Percentiles rank a stretch among this genome's conserved stretches.
Conservation (phyloP, 768 basidiomycete genomes). For the Pleurotus giganteus region DNA sequence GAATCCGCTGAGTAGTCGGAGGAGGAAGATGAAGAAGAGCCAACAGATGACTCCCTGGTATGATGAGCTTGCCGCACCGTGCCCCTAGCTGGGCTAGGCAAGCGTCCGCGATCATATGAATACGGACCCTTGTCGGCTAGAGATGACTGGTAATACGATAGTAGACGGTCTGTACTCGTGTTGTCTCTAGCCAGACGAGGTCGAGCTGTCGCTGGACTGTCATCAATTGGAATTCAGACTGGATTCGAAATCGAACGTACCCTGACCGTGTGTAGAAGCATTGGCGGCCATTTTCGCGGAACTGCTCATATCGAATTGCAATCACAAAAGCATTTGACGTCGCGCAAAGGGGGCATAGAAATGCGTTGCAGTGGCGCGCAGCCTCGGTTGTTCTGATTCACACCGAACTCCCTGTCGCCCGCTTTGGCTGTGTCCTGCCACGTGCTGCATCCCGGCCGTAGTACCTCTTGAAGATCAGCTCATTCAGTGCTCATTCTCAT, state of each 20-base stretch:
- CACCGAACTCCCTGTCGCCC: no score
- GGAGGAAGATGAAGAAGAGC: conserved; percentile 43
- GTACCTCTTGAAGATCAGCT: no score
- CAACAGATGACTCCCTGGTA: conserved; percentile 18
- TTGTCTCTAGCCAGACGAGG: conserved; percentile 26
- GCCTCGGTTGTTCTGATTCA: not conserved
- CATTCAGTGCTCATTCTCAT: no score
- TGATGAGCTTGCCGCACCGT: conserved; percentile 11
- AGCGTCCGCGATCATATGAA: conserved; percentile 10
- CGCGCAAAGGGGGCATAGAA: not conserved
- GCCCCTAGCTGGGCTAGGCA: conserved; percentile 9
- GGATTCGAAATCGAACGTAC: not conserved
- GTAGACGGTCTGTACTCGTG: conserved; percentile 34
- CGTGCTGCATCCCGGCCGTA: no score
- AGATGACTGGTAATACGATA: conserved; percentile 57
- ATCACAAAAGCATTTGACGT: not conserved
- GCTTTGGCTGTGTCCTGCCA: not conserved
- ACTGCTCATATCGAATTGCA: not conserved
- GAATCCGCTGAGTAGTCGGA: conserved; percentile 55
- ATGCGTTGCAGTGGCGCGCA: not conserved
- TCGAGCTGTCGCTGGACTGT: conserved; percentile 19
- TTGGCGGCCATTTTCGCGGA: not conserved
- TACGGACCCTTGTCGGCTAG: conserved; percentile 35
- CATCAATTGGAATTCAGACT: not conserved
- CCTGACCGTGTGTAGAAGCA: no score